These are phyloP conservation scores for Mucuna pruriens DNA, from an alignment of 306 rosid species.

Conservation along the genomic window DNA sequence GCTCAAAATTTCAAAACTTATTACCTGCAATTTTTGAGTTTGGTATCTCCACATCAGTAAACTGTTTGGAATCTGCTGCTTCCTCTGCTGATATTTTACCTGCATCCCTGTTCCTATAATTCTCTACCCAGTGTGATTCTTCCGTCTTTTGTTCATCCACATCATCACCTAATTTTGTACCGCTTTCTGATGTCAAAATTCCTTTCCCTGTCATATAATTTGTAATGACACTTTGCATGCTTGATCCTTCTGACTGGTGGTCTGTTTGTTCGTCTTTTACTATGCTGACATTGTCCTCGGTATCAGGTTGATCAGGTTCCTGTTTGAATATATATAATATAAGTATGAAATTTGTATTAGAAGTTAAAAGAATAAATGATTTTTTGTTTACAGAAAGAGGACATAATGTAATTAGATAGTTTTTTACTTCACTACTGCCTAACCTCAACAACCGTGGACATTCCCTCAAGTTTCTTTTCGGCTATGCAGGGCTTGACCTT, in stretches of 20 bases:
- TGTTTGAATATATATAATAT: not conserved
- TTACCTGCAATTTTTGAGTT: not conserved
- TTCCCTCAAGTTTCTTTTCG: not conserved
- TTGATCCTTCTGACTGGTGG: not conserved
- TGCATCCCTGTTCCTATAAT: not conserved
- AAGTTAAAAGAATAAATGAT: not conserved
- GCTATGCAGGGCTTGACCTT: not conserved
- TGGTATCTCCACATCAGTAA: not conserved
- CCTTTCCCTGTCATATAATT: not conserved
- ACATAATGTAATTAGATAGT: not conserved
- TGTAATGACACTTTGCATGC: not conserved
- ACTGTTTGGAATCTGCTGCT: not conserved
- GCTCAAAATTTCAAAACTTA: not conserved
- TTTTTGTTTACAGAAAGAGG: not conserved
- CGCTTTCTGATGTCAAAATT: not conserved
- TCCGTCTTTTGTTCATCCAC: not conserved
- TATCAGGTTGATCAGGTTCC: not conserved
- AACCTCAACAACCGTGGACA: not conserved
- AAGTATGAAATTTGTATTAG: not conserved
- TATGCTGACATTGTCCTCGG: not conserved
- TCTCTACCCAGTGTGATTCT: not conserved
- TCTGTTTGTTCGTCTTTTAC: not conserved
- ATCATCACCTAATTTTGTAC: not conserved
- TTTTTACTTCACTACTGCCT: not conserved
- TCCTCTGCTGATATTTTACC: not conserved